phyloP scores from a whole-genome alignment of 345 rosid genomes.

The Reutealis trisperma region DNA sequence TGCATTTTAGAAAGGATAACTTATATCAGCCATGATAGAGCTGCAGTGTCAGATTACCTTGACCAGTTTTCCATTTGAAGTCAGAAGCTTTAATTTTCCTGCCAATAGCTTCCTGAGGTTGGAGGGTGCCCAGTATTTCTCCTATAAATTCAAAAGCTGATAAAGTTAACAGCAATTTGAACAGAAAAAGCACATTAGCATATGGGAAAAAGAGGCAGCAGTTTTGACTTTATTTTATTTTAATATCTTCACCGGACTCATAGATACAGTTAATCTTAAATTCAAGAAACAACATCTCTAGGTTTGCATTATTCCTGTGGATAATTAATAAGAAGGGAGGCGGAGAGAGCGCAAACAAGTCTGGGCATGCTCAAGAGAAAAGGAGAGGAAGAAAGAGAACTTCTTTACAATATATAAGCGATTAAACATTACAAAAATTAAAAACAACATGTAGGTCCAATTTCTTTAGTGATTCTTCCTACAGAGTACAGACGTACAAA shows the following conservation, averaged over 20 bases:
- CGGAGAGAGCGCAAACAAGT: neutral
- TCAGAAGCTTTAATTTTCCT: conserved; percentile 68
- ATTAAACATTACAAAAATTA: neutral
- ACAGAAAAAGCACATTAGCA: neutral
- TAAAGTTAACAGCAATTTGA: conserved; percentile 18
- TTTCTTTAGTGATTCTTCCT: neutral
- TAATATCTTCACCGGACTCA: neutral
- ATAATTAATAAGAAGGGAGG: neutral
- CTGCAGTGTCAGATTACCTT: conserved; percentile 50
- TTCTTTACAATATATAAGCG: neutral
- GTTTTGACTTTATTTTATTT: conserved; percentile 3
- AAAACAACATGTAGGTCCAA: neutral
- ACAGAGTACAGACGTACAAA: neutral
- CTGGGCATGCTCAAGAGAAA: neutral
- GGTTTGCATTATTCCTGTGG: neutral
- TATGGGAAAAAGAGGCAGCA: neutral
- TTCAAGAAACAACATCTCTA: neutral
- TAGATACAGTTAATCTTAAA: neutral
- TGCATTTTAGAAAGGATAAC: neutral
- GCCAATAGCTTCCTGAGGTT: conserved; percentile 80
- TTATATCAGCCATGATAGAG: neutral
- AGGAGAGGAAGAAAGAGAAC: neutral
- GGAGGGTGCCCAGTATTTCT: conserved; percentile 59
- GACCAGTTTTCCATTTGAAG: conserved; percentile 72
- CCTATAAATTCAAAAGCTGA: conserved; percentile 50